A percentile compares a stretch with the other conserved stretches of the same genome.
These are phyloP conservation scores for Boletus patriciae DNA, from an alignment of 768 basidiomycete species.

Conservation along the genomic window DNA sequence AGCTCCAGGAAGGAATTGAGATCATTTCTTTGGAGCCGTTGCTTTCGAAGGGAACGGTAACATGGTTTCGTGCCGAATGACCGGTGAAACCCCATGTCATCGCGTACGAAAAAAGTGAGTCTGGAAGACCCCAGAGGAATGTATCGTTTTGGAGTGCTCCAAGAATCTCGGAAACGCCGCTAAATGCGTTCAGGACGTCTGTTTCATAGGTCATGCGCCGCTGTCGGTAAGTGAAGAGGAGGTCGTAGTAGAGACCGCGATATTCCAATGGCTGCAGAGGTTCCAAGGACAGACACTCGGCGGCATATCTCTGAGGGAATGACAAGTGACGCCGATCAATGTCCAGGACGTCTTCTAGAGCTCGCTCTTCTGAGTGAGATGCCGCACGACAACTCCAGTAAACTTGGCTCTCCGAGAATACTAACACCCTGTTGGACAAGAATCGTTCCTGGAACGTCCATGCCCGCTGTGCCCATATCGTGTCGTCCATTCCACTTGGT, in stretches of 20 bases:
- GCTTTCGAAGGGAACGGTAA: conserved; percentile 1
- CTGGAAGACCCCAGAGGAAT: conserved; percentile 17
- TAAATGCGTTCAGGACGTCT: conserved; percentile 17
- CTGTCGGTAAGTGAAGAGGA: conserved; percentile 10
- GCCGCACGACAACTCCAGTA: conserved; percentile 18
- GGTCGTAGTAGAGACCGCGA: not conserved
- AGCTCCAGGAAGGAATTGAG: conserved; percentile 16
- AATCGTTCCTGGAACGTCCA: conserved; percentile 23
- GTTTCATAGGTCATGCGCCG: conserved; percentile 15
- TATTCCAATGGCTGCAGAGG: not conserved
- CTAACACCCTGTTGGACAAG: conserved; percentile 15
- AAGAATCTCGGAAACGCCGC: conserved; percentile 12
- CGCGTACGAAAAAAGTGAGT: conserved; percentile 9
- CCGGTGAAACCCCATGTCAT: conserved; percentile 9
- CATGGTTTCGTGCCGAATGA: not conserved
- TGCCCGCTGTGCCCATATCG: conserved; percentile 11
- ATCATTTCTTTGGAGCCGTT: conserved; percentile 4
- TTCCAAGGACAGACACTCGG: not conserved
- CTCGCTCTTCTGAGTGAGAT: conserved; percentile 13
- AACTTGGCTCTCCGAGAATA: conserved; percentile 22
- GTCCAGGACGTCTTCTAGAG: conserved; percentile 5
- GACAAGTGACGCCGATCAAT: not conserved
- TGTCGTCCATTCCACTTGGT: not conserved
- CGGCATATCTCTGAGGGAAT: not conserved
- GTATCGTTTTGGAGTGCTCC: conserved; percentile 6